Base-by-base conservation (phyloP, 2,329 filamentous ascomycete genomes). In the Colletotrichum sp. region DNA sequence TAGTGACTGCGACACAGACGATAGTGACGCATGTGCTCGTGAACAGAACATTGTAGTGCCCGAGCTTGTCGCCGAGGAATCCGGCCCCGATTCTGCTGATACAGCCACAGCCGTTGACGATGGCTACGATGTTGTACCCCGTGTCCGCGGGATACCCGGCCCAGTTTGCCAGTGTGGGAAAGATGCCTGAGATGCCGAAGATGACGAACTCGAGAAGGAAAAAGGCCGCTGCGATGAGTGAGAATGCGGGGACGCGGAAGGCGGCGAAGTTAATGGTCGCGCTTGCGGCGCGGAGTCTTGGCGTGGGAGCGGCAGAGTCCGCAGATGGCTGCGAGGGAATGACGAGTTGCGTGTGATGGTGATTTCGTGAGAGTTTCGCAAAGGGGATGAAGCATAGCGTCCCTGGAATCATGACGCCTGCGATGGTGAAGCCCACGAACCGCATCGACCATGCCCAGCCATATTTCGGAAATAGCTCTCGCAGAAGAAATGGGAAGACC, bases 151-250 rank as follows among this genome's bases (percentile, higher is more conserved):
- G 79, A 48, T 87, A 83, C 18, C 79, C 78, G 5, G 82, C 79
- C 7, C 76, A 79, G 1, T 83, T 84, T 3, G 85, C 85, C 72
- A 88, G 87, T 0, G 87, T 88, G 0, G 88, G 88, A 2, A 89
- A 79, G 16, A 89, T 83, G 3, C 85, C 85, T 1, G 86, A 83
- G 28, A 86, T 84, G 26, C 87, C 87, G 60, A 89, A 89, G 24
- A 88, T 84, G 60, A 86, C 85, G 66, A 89, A 87, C 72, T 90
- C 88, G 28, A 89, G 85, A n/a, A 84, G 82, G 73, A 89, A 87
- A 8, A 88, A 82, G 1, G 84, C 83, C 5, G 83, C 78, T 0
- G 85, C 83, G 5, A 88, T 80, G 57, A 88, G 84, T 3, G 81
- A 84, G 21, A 88, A 85, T 0, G 86, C 82, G 3, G 83, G 81